These are phyloP conservation scores for Mycena chlorophos DNA, from an alignment of 768 basidiomycete genomes.

Conservation along the genomic window DNA sequence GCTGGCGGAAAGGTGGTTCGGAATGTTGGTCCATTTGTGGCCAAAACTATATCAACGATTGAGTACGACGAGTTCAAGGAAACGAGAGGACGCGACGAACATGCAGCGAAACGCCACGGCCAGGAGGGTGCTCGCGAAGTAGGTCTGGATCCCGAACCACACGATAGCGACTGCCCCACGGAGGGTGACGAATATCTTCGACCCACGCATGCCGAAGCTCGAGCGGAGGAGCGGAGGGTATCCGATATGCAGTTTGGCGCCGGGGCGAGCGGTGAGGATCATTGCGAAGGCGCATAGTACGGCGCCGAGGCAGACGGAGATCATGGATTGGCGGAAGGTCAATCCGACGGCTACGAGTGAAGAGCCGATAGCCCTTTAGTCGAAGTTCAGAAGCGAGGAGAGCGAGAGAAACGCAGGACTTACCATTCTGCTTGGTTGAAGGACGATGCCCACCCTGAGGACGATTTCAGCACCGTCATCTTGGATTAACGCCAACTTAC, in stretches of 20 bases:
- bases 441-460: slow-evolving; percentile 20
- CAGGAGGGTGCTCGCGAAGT: slow-evolving; percentile 23
- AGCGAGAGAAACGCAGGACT: neutral
- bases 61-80: neutral
- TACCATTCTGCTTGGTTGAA: slow-evolving; percentile 23
- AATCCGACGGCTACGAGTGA: slow-evolving; percentile 26
- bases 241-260: slow-evolving; percentile 25
- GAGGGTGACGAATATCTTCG: slow-evolving; percentile 23
- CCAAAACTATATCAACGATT: slow-evolving; percentile 20
- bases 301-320: slow-evolving; percentile 20
- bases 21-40: slow-evolving; percentile 25
- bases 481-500: slow-evolving; percentile 1
- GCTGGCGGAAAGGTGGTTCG: slow-evolving; percentile 20
- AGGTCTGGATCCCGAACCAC: slow-evolving; percentile 25
- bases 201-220: slow-evolving; percentile 25
- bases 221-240: slow-evolving; percentile 23
- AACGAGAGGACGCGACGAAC: neutral
- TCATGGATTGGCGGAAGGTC: slow-evolving; percentile 26
- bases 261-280: slow-evolving; percentile 22
- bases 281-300: slow-evolving; percentile 21
- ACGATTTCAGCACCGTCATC: neutral
- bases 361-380: slow-evolving; percentile 23
- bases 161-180: slow-evolving; percentile 25
- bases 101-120: slow-evolving; percentile 22
- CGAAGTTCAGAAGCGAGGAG: neutral